Conservation (phyloP, 108 stramenopile genomes). For the Stephanodiscus minutulus region DNA sequence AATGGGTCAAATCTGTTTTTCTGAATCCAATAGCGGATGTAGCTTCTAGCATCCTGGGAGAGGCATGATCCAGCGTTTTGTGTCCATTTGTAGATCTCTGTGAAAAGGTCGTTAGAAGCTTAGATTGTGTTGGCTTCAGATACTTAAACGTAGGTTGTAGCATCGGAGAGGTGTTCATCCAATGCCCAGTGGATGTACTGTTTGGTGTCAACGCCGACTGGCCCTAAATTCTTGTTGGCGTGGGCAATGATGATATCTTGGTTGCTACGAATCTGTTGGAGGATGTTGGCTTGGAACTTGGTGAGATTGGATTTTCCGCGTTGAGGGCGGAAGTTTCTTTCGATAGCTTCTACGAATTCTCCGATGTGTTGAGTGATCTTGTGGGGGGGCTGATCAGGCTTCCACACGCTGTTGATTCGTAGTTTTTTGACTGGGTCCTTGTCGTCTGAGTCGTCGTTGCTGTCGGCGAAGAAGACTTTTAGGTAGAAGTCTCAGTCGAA, state of each 20-base stretch:
- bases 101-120: background rate
- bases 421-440: background rate
- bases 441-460: background rate
- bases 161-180: background rate
- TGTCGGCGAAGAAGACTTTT: slow-evolving; percentile 9
- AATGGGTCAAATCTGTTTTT: background rate
- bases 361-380: background rate
- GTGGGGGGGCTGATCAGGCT: background rate
- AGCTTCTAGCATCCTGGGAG: background rate
- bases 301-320: background rate
- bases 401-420: slow-evolving; percentile 11
- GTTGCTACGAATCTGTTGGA: background rate
- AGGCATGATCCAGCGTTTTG: background rate
- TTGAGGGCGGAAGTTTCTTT: background rate
- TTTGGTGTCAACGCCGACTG: no score
- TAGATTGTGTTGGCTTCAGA: background rate
- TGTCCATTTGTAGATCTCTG: background rate
- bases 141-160: background rate
- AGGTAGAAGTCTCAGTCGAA: slow-evolving; percentile 14
- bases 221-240: background rate
- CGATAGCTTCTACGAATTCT: background rate
- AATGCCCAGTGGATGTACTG: background rate
- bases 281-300: background rate
- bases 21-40: background rate
- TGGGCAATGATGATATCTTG: background rate